These are phyloP conservation scores for Dionaea muscipula DNA, from an alignment of 179 eudicot genomes.

Conservation along the genomic window DNA sequence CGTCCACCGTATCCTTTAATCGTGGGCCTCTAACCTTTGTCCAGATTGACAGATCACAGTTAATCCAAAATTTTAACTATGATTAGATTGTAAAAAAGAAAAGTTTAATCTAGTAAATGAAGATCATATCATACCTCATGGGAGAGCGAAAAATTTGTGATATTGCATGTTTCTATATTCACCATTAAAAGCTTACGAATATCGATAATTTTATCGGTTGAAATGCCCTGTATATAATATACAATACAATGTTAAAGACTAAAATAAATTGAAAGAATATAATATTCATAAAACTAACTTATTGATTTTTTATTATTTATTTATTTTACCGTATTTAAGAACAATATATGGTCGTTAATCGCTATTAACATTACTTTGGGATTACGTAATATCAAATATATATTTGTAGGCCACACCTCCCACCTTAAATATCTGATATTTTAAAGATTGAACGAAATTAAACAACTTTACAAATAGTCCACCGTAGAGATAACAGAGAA, in stretches of 20 bases:
- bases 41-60: background rate
- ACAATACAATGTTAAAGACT: background rate
- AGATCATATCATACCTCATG: constrained; percentile 55
- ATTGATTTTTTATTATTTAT: too few relatives aligned
- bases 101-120: background rate
- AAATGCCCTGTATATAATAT: constrained; percentile 56
- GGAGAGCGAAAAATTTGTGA: constrained; percentile 70
- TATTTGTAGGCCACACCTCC: too few relatives aligned
- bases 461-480: too few relatives aligned
- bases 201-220: constrained; percentile 82
- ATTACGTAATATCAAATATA: too few relatives aligned
- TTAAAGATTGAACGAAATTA: too few relatives aligned
- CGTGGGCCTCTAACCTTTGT: constrained; percentile 78
- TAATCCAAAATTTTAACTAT: background rate
- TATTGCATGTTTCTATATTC: constrained; percentile 50
- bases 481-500: too few relatives aligned
- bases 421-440: too few relatives aligned
- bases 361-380: too few relatives aligned
- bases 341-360: too few relatives aligned
- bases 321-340: too few relatives aligned
- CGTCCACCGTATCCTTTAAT: constrained; percentile 77
- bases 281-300: too few relatives aligned
- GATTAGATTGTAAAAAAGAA: background rate
- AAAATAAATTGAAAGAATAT: too few relatives aligned
- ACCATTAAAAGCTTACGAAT: constrained; percentile 64